phyloP scores from a whole-genome alignment of 164 flowering plant species.

The Umbilicus rupestris region DNA sequence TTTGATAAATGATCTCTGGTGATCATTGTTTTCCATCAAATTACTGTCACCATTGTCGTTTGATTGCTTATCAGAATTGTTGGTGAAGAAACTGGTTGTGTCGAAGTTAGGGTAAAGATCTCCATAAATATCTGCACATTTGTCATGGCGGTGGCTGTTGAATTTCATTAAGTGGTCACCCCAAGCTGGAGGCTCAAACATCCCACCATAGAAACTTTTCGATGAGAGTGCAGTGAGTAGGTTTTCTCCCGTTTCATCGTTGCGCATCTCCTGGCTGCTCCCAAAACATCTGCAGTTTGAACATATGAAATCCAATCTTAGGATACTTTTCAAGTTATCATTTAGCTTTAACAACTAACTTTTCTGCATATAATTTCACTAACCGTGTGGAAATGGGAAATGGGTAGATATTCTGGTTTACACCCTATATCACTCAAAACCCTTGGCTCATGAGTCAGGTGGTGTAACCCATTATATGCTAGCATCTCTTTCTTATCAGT shows the following conservation, averaged over 20 bases:
- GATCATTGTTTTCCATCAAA: not conserved
- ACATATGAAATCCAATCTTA: not conserved
- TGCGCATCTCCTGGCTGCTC: constrained; percentile 28
- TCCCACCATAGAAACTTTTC: constrained; percentile 24
- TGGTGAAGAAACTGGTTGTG: not conserved
- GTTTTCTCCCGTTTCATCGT: constrained; percentile 24
- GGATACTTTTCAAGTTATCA: not conserved
- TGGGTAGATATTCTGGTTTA: no score
- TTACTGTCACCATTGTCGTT: not conserved
- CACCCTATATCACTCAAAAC: no score
- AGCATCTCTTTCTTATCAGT: no score
- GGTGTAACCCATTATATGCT: no score
- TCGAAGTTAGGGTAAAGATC: not conserved
- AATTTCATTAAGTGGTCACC: constrained; percentile 41
- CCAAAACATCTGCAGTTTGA: constrained; percentile 24
- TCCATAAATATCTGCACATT: not conserved
- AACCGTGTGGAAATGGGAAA: no score
- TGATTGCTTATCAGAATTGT: no score
- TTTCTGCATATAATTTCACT: not conserved
- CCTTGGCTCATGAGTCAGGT: no score
- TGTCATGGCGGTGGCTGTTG: constrained; percentile 15
- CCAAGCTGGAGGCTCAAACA: constrained; percentile 34
- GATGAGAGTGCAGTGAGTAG: constrained; percentile 31
- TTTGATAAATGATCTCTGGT: not conserved
- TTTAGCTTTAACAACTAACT: not conserved